A percentile compares a stretch with the other conserved stretches of the same genome.
phyloP scores from a whole-genome alignment of 2,329 filamentous ascomycete species.

The Colletotrichum cuscutae region DNA sequence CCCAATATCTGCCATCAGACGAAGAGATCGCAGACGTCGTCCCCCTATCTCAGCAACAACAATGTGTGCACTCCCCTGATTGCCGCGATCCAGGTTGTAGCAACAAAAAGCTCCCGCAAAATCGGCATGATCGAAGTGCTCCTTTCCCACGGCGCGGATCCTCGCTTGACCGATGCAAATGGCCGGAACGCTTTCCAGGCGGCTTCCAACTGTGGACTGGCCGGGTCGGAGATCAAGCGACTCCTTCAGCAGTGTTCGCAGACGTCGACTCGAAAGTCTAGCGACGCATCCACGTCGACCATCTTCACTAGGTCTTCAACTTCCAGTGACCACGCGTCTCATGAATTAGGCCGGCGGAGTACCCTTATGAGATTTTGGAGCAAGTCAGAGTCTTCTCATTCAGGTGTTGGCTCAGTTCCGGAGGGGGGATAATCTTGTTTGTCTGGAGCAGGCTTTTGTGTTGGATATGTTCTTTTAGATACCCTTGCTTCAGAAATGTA shows the following conservation, averaged over 20 bases:
- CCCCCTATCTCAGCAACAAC: not conserved
- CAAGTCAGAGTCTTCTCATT: conserved; percentile 14
- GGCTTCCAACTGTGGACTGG: conserved; percentile 27
- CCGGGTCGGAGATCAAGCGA: conserved; percentile 29
- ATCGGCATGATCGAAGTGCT: conserved; percentile 39
- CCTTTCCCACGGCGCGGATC: conserved; percentile 37
- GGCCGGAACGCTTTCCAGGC: conserved; percentile 29
- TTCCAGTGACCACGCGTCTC: conserved; percentile 10
- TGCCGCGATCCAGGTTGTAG: conserved; percentile 40
- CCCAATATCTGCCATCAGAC: conserved; percentile 40
- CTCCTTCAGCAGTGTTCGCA: conserved; percentile 19
- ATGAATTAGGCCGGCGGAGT: not conserved
- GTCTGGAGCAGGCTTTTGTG: not conserved
- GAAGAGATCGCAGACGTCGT: not conserved
- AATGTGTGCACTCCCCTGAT: conserved; percentile 40
- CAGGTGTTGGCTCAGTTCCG: conserved; percentile 1
- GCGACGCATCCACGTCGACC: conserved; percentile 16
- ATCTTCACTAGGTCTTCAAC: conserved; percentile 17
- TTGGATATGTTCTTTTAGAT: not conserved
- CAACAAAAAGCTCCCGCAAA: conserved; percentile 36
- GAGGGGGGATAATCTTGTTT: not conserved
- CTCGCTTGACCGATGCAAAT: conserved; percentile 33
- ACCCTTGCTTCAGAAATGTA: not conserved
- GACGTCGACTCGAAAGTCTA: not conserved
- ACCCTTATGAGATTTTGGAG: conserved; percentile 17